These are phyloP conservation scores for Ophiobolus disseminans DNA, from an alignment of 2,329 filamentous ascomycete genomes.

Conservation along the genomic window DNA sequence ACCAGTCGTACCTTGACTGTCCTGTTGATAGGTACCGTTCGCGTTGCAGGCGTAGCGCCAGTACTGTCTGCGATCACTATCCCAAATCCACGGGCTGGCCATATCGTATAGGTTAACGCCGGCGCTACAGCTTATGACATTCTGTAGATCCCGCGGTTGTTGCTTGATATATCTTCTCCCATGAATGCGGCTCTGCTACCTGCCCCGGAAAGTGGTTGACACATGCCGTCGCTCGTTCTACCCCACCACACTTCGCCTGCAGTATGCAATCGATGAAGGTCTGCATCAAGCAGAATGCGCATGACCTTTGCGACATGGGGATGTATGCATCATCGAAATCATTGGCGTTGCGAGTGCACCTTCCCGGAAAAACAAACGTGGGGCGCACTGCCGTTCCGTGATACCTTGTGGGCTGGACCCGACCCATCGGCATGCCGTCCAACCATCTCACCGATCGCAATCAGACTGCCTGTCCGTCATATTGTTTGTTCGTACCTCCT, in stretches of 20 bases:
- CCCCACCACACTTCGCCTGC: background rate
- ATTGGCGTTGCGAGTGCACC: background rate
- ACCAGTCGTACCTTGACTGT: background rate
- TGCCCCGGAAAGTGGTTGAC: background rate
- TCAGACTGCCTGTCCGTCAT: background rate
- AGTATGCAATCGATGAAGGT: background rate
- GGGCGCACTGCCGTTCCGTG: background rate
- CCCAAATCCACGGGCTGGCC: background rate
- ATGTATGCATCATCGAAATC: background rate
- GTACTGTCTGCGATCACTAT: background rate
- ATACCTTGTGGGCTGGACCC: background rate
- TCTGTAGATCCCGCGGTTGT: too few species aligned
- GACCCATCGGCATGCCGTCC: background rate
- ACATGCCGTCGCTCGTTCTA: conserved; percentile 1
- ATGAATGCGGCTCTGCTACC: background rate
- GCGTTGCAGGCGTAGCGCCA: background rate
- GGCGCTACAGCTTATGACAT: too few species aligned
- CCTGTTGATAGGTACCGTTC: background rate
- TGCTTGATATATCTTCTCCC: background rate
- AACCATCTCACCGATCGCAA: background rate
- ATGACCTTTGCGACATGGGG: background rate
- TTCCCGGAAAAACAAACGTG: background rate
- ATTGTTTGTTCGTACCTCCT: background rate
- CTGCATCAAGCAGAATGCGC: background rate
- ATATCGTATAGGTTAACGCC: too few species aligned